A percentile compares a stretch with the other conserved stretches of the same genome.
These are phyloP conservation scores for Hebeloma cylindrosporum DNA, from an alignment of 768 basidiomycete genomes.

Conservation along the genomic window DNA sequence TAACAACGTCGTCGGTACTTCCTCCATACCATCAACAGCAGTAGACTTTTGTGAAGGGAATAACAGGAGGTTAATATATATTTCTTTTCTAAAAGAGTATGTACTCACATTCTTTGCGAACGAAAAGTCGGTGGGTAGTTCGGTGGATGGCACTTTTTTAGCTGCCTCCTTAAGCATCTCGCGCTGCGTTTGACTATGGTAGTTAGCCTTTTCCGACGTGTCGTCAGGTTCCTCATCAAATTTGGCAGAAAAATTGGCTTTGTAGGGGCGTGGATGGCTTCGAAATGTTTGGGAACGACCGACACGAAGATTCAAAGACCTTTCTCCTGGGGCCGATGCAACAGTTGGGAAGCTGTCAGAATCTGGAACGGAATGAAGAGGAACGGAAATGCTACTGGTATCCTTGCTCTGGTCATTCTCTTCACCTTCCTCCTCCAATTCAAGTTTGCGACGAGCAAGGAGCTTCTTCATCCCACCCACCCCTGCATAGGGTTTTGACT, in stretches of 20 bases:
- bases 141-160: constrained; percentile 55
- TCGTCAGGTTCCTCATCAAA: constrained; percentile 53
- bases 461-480: constrained; percentile 79
- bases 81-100: not conserved
- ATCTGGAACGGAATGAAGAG: constrained; percentile 21
- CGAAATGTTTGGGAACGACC: constrained; percentile 58
- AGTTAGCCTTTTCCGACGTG: constrained; percentile 40
- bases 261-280: constrained; percentile 55
- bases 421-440: constrained; percentile 47
- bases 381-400: constrained; percentile 13
- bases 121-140: constrained; percentile 61
- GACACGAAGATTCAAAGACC: constrained; percentile 66
- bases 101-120: constrained; percentile 51
- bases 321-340: constrained; percentile 24
- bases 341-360: constrained; percentile 35
- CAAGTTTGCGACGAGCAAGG: constrained; percentile 59
- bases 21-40: constrained; percentile 46
- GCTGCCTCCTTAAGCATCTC: constrained; percentile 54
- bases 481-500: constrained; percentile 76
- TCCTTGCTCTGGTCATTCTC: constrained; percentile 25
- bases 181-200: constrained; percentile 43
- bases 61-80: constrained; percentile 25
- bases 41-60: constrained; percentile 29
- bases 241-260: constrained; percentile 65
- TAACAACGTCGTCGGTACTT: constrained; percentile 62